Conservation (phyloP, 2,329 filamentous ascomycete genomes). For the Pezizomycotina sp. region DNA sequence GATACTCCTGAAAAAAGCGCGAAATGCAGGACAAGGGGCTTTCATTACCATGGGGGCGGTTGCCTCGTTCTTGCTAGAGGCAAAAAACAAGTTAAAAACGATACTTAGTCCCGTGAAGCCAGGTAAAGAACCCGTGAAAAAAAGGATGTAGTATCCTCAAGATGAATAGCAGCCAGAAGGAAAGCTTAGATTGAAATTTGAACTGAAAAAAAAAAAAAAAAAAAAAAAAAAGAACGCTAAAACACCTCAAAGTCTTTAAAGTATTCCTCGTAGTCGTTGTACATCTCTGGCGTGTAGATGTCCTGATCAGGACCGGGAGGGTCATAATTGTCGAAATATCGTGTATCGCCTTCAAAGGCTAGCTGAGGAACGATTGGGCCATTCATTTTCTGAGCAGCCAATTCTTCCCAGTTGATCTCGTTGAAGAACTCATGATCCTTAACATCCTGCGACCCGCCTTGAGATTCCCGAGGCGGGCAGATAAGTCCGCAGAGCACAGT, state of each 20-base stretch:
- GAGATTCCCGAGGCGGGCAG: conserved; percentile 61
- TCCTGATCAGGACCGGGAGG: conserved; percentile 49
- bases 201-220: no score
- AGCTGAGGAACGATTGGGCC: conserved; percentile 38
- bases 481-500: conserved; percentile 64
- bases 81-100: no score
- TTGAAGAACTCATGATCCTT: conserved; percentile 63
- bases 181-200: no score
- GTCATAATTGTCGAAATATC: conserved; percentile 65
- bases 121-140: no score
- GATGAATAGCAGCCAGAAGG: no score
- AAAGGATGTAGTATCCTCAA: no score
- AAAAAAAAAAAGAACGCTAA: neutral
- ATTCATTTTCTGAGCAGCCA: conserved; percentile 43
- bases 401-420: conserved; percentile 55
- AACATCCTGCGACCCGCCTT: conserved; percentile 52
- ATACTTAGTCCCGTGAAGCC: no score
- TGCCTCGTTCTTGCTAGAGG: no score
- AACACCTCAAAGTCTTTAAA: conserved; percentile 52
- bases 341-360: conserved; percentile 53
- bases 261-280: conserved; percentile 49
- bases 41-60: no score
- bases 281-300: conserved; percentile 36
- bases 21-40: no score
- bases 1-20: no score